phyloP scores from a whole-genome alignment of 2,329 filamentous ascomycete genomes.

The Fusarium siculi region DNA sequence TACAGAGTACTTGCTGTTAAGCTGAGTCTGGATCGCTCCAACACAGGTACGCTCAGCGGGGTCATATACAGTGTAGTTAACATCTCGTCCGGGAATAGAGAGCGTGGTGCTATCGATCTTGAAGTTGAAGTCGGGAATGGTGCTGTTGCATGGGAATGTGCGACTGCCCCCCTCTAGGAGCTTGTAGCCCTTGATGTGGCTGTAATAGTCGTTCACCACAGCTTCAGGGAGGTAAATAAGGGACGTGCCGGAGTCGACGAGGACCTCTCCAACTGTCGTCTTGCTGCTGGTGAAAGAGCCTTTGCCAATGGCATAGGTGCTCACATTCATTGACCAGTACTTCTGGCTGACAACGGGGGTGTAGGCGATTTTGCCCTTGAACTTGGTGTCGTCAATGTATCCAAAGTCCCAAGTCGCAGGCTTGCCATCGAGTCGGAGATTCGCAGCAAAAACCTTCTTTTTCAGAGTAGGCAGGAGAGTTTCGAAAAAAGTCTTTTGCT shows the following conservation, averaged over 20 bases:
- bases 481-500: not conserved
- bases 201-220: not conserved
- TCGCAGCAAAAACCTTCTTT: not conserved
- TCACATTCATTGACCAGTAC: not conserved
- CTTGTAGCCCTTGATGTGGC: not conserved
- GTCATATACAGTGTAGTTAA: not conserved
- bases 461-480: not conserved
- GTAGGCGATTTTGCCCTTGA: not conserved
- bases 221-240: not conserved
- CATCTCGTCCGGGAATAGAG: not conserved
- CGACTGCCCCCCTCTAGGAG: not conserved
- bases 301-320: not conserved
- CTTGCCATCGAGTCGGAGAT: not conserved
- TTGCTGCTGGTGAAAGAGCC: not conserved
- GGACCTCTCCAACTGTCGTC: not conserved
- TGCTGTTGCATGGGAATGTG: not conserved
- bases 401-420: not conserved
- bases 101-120: not conserved
- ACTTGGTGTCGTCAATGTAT: not conserved
- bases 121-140: not conserved
- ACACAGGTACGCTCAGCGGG: no score
- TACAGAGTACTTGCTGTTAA: not conserved
- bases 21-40: not conserved
- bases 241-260: not conserved
- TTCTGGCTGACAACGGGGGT: not conserved